Conservation (phyloP, 345 rosid species). For the Raphanus raphanistrum region DNA sequence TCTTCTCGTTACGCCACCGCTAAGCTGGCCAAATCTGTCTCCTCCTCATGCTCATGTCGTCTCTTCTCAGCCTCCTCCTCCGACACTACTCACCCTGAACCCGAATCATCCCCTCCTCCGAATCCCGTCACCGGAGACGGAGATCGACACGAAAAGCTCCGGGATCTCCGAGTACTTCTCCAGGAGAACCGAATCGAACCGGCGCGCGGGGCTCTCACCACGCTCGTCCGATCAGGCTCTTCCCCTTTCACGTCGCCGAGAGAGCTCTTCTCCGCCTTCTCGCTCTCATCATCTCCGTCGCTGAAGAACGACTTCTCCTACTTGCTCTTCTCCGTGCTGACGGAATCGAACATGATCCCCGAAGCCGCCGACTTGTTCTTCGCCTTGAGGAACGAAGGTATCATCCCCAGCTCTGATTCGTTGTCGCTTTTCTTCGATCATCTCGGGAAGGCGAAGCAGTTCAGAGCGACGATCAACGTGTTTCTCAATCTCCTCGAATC, state of each 20-base stretch:
- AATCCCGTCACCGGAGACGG: constrained; percentile 27
- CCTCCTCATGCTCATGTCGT: constrained; percentile 33
- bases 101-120: background rate
- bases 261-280: constrained; percentile 54
- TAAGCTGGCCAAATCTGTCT: no score
- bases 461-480: constrained; percentile 45
- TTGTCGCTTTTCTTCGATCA: constrained; percentile 47
- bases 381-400: constrained; percentile 50
- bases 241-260: constrained; percentile 48
- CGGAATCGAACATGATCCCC: constrained; percentile 46
- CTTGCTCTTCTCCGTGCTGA: constrained; percentile 47
- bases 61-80: constrained; percentile 24
- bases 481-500: constrained; percentile 50
- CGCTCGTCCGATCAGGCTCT: constrained; percentile 44
- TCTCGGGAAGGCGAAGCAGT: constrained; percentile 46
- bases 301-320: constrained; percentile 45
- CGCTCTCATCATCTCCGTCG: constrained; percentile 43
- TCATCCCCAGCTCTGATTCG: constrained; percentile 46
- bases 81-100: background rate
- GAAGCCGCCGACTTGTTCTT: constrained; percentile 52
- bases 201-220: constrained; percentile 49
- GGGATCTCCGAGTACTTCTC: constrained; percentile 54
- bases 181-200: constrained; percentile 48
- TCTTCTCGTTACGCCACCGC: no score
- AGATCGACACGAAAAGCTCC: constrained; percentile 43